Percentiles rank a stretch among this genome's conserved stretches.
Conservation (phyloP, 1,284 basidiomycete genomes). For the Puccinia horiana region DNA sequence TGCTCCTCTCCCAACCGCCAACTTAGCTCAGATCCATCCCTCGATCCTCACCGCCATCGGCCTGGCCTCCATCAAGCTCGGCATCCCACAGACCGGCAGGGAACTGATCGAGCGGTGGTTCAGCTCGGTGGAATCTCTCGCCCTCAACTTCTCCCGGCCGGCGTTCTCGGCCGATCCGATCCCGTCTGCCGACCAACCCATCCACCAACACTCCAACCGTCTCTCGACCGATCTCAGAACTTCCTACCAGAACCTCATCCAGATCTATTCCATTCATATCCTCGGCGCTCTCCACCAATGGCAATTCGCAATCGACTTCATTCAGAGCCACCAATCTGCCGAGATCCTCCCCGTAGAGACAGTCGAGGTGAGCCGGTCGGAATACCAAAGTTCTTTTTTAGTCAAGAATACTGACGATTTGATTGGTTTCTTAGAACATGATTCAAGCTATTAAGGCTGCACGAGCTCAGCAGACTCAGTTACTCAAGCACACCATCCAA, state of each 20-base stretch:
- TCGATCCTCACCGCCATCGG: slow-evolving; percentile 29
- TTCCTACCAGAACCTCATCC: slow-evolving; percentile 6
- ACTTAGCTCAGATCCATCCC: slow-evolving; percentile 9
- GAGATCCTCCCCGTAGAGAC: not conserved
- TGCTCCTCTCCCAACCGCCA: not conserved
- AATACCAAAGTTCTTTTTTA: not conserved
- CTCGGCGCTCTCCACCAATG: not conserved
- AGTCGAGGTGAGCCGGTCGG: slow-evolving; percentile 5
- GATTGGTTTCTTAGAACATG: not conserved
- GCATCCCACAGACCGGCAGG: not conserved
- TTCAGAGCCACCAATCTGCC: not conserved
- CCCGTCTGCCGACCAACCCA: too few species aligned
- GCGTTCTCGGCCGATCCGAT: not conserved
- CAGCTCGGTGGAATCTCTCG: not conserved
- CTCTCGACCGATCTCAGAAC: not conserved
- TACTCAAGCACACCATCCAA: not conserved
- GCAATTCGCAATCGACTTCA: not conserved
- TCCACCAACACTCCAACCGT: not conserved
- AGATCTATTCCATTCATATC: slow-evolving; percentile 30
- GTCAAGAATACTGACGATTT: not conserved
- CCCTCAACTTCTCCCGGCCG: not conserved
- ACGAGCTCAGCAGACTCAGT: not conserved
- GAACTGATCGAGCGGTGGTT: slow-evolving; percentile 11
- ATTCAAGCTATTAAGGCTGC: not conserved
- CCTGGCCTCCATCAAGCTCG: slow-evolving; percentile 24